A percentile compares a stretch with the other conserved stretches of the same genome.
phyloP scores from a whole-genome alignment of 2,329 filamentous ascomycete species.

The Zalaria obscura region DNA sequence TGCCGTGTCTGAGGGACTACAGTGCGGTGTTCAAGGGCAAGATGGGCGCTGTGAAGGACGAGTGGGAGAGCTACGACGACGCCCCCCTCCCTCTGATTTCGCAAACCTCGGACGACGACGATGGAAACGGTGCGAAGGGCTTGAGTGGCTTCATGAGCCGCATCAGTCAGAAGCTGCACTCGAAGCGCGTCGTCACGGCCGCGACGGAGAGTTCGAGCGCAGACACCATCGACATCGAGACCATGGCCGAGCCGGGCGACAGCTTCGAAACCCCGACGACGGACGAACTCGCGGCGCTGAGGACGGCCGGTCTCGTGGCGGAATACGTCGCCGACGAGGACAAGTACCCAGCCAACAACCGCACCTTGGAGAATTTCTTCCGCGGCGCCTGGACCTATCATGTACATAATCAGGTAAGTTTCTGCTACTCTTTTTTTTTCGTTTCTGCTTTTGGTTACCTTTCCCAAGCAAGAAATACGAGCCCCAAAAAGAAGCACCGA shows the following conservation, averaged over 20 bases:
- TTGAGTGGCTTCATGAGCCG: too few species aligned
- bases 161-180: too few species aligned
- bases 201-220: too few species aligned
- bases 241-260: constrained; percentile 12
- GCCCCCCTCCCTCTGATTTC: constrained; percentile 16
- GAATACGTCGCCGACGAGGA: constrained; percentile 36
- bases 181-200: too few species aligned
- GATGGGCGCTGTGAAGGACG: constrained; percentile 29
- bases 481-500: too few species aligned
- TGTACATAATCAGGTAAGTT: constrained; percentile 41
- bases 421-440: not conserved
- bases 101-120: too few species aligned
- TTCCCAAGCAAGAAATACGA: too few species aligned
- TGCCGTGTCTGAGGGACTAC: constrained; percentile 41
- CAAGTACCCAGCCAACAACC: constrained; percentile 40
- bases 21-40: constrained; percentile 37
- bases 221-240: constrained; percentile 3
- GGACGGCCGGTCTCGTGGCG: constrained; percentile 24
- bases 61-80: constrained; percentile 40
- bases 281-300: constrained; percentile 24
- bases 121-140: too few species aligned
- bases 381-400: constrained; percentile 43
- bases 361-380: constrained; percentile 42
- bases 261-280: constrained; percentile 23
- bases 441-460: too few species aligned